Percentiles rank a stretch among this genome's conserved stretches.
phyloP scores from a whole-genome alignment of 2,329 filamentous ascomycete genomes.

The Torrubiellomyces zombiae region DNA sequence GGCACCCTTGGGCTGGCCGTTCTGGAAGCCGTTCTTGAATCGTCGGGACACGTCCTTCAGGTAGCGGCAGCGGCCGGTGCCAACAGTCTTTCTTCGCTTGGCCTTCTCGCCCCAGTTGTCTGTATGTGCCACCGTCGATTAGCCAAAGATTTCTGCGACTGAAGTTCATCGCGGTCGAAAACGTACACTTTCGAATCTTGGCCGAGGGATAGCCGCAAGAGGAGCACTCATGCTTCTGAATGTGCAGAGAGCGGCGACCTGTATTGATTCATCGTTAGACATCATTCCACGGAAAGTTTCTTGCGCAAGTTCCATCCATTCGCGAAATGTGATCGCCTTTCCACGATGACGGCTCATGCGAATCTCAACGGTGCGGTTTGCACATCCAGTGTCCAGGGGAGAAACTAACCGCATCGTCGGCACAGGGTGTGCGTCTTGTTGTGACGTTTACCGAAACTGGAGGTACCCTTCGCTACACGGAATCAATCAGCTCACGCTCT shows the following conservation, averaged over 20 bases:
- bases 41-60: conserved; percentile 81
- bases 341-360: no score
- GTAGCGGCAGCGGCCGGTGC: conserved; percentile 89
- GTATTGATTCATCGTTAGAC: conserved; percentile 9
- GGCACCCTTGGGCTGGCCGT: conserved; percentile 69
- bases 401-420: conserved; percentile 85
- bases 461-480: conserved; percentile 39
- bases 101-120: conserved; percentile 99
- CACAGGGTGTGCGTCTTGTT: conserved; percentile 98
- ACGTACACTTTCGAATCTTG: conserved; percentile 98
- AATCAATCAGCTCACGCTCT: conserved; percentile 1
- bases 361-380: no score
- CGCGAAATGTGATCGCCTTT: no score
- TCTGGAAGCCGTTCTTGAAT: conserved; percentile 97
- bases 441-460: conserved; percentile 52
- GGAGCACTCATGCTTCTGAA: conserved; percentile 98
- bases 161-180: conserved; percentile 2
- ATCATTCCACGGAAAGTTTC: no score
- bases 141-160: conserved; percentile 1
- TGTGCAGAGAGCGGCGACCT: conserved; percentile 95
- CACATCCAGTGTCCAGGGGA: conserved; percentile 1
- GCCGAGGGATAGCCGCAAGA: conserved; percentile 92
- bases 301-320: no score
- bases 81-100: conserved; percentile 98
- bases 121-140: conserved; percentile 21